A percentile compares a stretch with the other conserved stretches of the same genome.
Evolutionary conservation across 805 yeast genomes (phyloP).

Genomic region (Myxozyma mucilagina): DNA sequence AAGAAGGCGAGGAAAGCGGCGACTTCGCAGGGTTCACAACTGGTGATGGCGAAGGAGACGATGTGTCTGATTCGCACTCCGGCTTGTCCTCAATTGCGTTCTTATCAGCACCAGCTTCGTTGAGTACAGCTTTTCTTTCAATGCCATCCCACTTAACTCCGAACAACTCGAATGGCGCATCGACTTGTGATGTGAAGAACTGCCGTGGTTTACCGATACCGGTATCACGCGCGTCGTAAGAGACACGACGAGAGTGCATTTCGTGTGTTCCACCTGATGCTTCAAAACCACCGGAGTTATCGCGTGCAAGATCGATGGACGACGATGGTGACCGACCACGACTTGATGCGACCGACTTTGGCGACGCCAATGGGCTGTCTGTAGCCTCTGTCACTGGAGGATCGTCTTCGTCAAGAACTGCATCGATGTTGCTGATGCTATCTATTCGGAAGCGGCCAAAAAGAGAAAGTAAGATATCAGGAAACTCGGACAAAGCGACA

Average conservation of each 20-base stretch:
- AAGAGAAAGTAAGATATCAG: slow-evolving; percentile 18
- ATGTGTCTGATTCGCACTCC: background rate
- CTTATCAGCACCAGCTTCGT: background rate
- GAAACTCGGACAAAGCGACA: slow-evolving; percentile 13
- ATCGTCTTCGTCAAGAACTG: background rate
- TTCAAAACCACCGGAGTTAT: background rate
- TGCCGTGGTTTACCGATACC: slow-evolving; percentile 19
- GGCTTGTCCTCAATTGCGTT: background rate
- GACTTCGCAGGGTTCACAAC: background rate
- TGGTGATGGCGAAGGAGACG: background rate
- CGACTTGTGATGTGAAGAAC: slow-evolving; percentile 14
- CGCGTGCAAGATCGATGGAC: background rate
- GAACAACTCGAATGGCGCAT: slow-evolving; percentile 28
- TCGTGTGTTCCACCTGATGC: slow-evolving; percentile 1
- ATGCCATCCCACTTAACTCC: slow-evolving; percentile 19
- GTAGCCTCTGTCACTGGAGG: background rate
- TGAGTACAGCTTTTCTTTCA: background rate
- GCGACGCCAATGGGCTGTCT: background rate
- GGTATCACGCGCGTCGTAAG: background rate
- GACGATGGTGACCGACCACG: background rate
- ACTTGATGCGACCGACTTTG: background rate
- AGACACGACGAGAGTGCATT: background rate
- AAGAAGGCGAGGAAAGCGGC: background rate
- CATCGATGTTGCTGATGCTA: slow-evolving; percentile 1
- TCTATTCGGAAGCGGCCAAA: slow-evolving; percentile 21